These are phyloP conservation scores for Wickerhamomyces sp. DNA, from an alignment of 1,139 yeast species.

Conservation along the genomic window DNA sequence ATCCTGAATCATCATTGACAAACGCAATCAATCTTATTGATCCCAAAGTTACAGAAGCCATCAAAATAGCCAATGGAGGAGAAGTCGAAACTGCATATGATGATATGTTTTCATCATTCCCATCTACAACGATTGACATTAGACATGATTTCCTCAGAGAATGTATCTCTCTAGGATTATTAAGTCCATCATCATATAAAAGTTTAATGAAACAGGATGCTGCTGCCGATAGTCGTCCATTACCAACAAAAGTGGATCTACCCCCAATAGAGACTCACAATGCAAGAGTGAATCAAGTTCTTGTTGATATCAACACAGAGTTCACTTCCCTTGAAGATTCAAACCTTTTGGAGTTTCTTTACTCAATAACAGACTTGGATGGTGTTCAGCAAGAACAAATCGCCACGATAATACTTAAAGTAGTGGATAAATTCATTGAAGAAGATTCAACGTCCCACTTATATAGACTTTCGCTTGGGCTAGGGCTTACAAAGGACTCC, in stretches of 20 bases:
- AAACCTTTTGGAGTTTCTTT: slow-evolving; percentile 38
- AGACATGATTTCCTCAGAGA: slow-evolving; percentile 54
- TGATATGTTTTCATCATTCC: slow-evolving; percentile 41
- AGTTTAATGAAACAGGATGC: slow-evolving; percentile 43
- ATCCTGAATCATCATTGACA: slow-evolving; percentile 17
- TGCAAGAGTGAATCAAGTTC: slow-evolving; percentile 12
- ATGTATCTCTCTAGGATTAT: slow-evolving; percentile 40
- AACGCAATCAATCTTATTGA: slow-evolving; percentile 18
- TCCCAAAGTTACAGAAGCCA: slow-evolving; percentile 18
- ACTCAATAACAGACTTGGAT: slow-evolving; percentile 35
- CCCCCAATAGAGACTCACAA: slow-evolving; percentile 3
- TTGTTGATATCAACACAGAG: slow-evolving; percentile 44
- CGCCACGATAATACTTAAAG: slow-evolving; percentile 29
- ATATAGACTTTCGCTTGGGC: slow-evolving; percentile 43
- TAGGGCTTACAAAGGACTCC: slow-evolving; percentile 37
- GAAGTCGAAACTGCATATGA: slow-evolving; percentile 32
- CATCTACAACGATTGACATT: slow-evolving; percentile 43
- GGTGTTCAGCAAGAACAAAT: slow-evolving; percentile 38
- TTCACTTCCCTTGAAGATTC: slow-evolving; percentile 51
- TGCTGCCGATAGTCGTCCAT: slow-evolving; percentile 27
- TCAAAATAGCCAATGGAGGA: slow-evolving; percentile 12
- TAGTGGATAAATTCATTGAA: slow-evolving; percentile 36
- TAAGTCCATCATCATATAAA: slow-evolving; percentile 38
- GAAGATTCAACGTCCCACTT: slow-evolving; percentile 40
- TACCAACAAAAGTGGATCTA: slow-evolving; percentile 21